A percentile compares a stretch with the other conserved stretches of the same genome.
Conservation (phyloP, 257 asterid species). For the Capsicum baccatum region DNA sequence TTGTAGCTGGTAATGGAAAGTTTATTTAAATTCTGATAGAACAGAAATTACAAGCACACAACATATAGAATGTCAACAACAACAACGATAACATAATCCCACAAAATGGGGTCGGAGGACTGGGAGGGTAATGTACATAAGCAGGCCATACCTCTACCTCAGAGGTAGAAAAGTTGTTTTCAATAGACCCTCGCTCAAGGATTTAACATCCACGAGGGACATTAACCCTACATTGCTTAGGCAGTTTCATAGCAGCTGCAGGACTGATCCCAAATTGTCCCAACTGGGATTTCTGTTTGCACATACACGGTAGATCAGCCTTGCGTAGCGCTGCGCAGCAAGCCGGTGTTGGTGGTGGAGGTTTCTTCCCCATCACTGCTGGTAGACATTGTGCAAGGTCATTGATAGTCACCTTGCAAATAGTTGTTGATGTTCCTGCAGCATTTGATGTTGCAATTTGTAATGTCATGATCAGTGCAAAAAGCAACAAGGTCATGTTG, state of each 20-base stretch:
- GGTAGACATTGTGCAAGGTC: slow-evolving; percentile 58
- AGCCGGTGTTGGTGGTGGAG: slow-evolving; percentile 44
- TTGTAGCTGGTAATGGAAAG: background rate
- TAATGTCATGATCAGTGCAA: slow-evolving; percentile 4
- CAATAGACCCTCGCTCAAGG: too few species aligned
- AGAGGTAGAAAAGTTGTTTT: too few species aligned
- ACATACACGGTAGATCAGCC: slow-evolving; percentile 51
- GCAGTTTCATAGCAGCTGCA: slow-evolving; percentile 53
- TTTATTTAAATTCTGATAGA: background rate
- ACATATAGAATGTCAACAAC: background rate
- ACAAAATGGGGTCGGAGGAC: fast-evolving
- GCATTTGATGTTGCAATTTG: slow-evolving; percentile 23
- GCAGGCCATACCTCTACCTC: too few species aligned
- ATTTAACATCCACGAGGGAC: slow-evolving; percentile 45
- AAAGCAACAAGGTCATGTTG: background rate
- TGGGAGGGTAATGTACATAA: background rate
- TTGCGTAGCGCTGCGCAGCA: slow-evolving; percentile 51
- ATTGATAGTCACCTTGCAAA: slow-evolving; percentile 53
- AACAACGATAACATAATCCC: background rate
- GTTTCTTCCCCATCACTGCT: slow-evolving; percentile 51
- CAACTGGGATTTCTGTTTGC: slow-evolving; percentile 47
- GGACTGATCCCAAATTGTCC: slow-evolving; percentile 43
- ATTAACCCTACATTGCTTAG: slow-evolving; percentile 41
- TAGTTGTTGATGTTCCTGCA: slow-evolving; percentile 27
- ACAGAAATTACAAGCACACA: background rate